Base-by-base conservation (phyloP, 208 protist genomes). In the Angomonas ambiguus region DNA sequence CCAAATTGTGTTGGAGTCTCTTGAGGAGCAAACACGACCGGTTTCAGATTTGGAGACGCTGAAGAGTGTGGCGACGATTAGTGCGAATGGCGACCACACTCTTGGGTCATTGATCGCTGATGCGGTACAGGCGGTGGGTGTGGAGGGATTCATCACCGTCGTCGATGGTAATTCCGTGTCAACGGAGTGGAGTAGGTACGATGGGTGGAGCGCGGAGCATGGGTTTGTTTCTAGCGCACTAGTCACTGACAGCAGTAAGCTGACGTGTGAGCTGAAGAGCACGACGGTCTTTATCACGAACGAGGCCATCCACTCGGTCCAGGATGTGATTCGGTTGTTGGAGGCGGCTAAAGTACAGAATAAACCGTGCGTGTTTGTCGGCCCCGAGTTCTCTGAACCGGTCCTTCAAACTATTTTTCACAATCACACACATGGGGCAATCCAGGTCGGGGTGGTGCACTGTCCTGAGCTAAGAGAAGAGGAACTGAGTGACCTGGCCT, bases 71-170 rank as follows among this genome's bases (percentile, higher is more conserved):
- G 99, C 98, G n/a, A 99, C 98, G 71, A 99, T 99, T 62, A 99
- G 98, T 2, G 98, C 99, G 6, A 99, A 99, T 85, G 98, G 98
- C 71, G 99, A 99, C 71, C 74, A 74, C 8, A 96, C 96, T 48
- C 99, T 99, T 72, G 99, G 99, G 53, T 80, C 92, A 51, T 84
- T 99, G 18, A 99, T 99, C 67, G 97, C 98, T 13, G 85, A 95
- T 33, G 99, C 98, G 6, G 99, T 99, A 97, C 96, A 99, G 81
- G 94, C 97, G 70, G 98, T 99, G 16, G 98, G 98, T 65, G 98
- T 99, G 76, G 97, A 99, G 72, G 99, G 99, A 68, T 98, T 99
- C 33, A 99, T 99, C 84, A 99, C 98, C n/a, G 98, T 99, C 48
- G 92, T 97, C 76, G 98, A 99, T 67, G 99, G 99, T 49, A 98